A percentile compares a stretch with the other conserved stretches of the same genome.
phyloP scores from a whole-genome alignment of 257 asterid species.

The Solanum tarijense region DNA sequence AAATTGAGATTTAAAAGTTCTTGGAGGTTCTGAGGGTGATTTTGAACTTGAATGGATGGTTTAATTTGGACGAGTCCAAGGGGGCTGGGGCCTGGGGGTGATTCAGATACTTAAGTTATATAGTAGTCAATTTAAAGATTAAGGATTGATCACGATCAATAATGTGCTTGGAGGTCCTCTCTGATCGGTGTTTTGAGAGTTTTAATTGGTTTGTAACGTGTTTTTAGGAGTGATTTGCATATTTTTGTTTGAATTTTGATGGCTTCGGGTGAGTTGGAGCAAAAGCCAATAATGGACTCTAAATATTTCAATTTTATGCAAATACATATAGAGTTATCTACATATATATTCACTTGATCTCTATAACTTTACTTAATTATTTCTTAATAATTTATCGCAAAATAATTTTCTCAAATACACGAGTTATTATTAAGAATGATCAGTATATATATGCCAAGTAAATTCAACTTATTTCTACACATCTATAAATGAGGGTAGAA shows the following conservation, averaged over 20 bases:
- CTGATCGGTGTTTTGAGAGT: too few relatives aligned
- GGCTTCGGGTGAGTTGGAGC: too few relatives aligned
- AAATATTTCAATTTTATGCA: too few relatives aligned
- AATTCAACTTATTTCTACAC: neutral
- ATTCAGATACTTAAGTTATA: neutral
- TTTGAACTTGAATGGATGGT: neutral
- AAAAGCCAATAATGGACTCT: too few relatives aligned
- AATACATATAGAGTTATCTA: neutral
- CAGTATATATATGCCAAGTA: neutral
- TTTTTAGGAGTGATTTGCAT: too few relatives aligned
- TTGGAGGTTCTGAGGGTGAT: neutral
- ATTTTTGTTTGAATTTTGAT: too few relatives aligned
- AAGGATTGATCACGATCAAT: too few relatives aligned
- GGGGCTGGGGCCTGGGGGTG: neutral
- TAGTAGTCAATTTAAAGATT: neutral
- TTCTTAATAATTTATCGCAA: neutral
- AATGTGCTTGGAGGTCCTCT: too few relatives aligned
- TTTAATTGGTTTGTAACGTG: too few relatives aligned
- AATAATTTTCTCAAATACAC: neutral
- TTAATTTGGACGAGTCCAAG: neutral
- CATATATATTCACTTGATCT: neutral
- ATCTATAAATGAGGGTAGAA: neutral
- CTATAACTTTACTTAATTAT: neutral
- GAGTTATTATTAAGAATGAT: neutral
- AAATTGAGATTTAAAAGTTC: neutral